Base-by-base conservation (phyloP, 2,329 filamentous ascomycete species). In the Colletotrichum caudatum region DNA sequence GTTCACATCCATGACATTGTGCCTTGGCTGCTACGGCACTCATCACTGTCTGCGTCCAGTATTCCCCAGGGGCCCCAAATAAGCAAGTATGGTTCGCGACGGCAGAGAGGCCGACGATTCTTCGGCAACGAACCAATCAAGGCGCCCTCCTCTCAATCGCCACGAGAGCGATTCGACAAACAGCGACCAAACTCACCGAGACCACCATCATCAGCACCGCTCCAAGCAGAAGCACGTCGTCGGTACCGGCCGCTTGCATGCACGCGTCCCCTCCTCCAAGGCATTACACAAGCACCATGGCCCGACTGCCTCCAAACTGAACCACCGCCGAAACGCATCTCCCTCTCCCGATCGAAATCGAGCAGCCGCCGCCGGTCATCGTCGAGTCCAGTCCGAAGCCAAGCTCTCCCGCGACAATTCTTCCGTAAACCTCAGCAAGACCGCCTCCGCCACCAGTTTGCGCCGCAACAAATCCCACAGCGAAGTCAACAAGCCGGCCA, bases 391-490 rank as follows among this genome's bases (percentile, higher is more conserved):
- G 23, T 76, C 75, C 54, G 75, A 90, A 69, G 80, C 83, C 72
- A 87, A 83, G 76, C 82, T 89, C 39, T 81, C 84, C 65, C 81
- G 81, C 75, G 82, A 86, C 64, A 78, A 80, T 29, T 83, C 85
- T 4, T 76, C 82, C 4, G 77, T 81, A 63, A 84, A 83, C 70
- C 80, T 88, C 48, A 85, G 84, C 76, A 89, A 88, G 78, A 89
- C 88, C 78, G 75, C 81, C 16, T 90, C 89, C 4, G 84, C 88
- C 64, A 81, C 85, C 20, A 88, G 80, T 76, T 80, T 90, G 65
- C 90, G 89, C 81, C 88, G 88, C 78, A 90, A 90, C 78, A 86
- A 85, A 60, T 91, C 89, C 33, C 84, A 88, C 74, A 85, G 83
- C 76, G 88, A 90, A 73, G 83, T 91, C 51, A 79, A 77, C 75